Evolutionary conservation across 352 stramenopile species (phyloP).

Genomic region (Aphanomyces cochlioides): DNA sequence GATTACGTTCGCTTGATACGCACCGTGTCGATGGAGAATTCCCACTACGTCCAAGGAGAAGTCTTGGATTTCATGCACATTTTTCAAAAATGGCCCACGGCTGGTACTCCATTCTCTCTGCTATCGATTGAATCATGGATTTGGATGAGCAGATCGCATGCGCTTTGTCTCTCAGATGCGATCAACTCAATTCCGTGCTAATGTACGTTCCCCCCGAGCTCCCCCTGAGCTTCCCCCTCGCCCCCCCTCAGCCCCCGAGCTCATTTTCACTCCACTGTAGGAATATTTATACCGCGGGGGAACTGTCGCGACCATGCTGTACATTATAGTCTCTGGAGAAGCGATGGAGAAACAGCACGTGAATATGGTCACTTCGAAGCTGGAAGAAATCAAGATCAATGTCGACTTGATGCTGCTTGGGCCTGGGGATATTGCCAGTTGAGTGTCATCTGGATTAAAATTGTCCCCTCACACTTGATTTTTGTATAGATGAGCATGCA

Average conservation of each 20-base stretch:
- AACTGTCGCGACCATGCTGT: conserved; percentile 67
- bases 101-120: conserved; percentile 36
- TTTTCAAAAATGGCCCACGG: conserved; percentile 66
- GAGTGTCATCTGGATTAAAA: not conserved
- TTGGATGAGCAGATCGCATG: conserved; percentile 56
- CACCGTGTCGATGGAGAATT: conserved; percentile 72
- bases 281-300: conserved; percentile 68
- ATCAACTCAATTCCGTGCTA: conserved; percentile 57
- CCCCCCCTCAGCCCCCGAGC: no score
- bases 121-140: not conserved
- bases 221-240: no score
- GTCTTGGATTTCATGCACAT: conserved; percentile 72
- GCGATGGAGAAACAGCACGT: conserved; percentile 66
- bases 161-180: conserved; percentile 61
- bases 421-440: conserved; percentile 46
- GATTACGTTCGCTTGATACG: conserved; percentile 72
- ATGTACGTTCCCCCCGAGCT: conserved; percentile 38
- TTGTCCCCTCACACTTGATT: not conserved
- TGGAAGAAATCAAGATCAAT: conserved; percentile 59
- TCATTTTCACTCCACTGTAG: conserved; percentile 30
- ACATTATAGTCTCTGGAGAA: conserved; percentile 62
- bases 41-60: conserved; percentile 71
- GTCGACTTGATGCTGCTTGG: conserved; percentile 62
- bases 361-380: conserved; percentile 10
- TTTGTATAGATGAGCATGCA: conserved; percentile 43